Evolutionary conservation across 306 rosid genomes (phyloP).

Genomic region (Elaeagnus macrophylla): DNA sequence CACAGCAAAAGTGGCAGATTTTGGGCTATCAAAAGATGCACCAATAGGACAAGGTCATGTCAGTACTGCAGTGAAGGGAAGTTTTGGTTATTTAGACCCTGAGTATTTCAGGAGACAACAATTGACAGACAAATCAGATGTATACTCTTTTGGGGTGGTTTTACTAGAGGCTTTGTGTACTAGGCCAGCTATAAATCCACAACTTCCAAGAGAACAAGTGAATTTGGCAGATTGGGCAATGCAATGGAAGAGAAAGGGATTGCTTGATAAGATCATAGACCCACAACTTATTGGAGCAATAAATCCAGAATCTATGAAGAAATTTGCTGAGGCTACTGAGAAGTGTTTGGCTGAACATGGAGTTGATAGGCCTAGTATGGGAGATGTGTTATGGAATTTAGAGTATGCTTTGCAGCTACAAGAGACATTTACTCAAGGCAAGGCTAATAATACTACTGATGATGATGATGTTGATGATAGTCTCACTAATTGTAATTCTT

Average conservation of each 20-base stretch:
- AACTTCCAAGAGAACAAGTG: slow-evolving; percentile 50
- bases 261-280: slow-evolving; percentile 39
- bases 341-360: too few species aligned
- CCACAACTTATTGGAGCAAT: slow-evolving; percentile 28
- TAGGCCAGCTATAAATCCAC: slow-evolving; percentile 42
- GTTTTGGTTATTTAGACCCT: slow-evolving; percentile 88
- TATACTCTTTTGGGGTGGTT: slow-evolving; percentile 86
- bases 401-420: too few species aligned
- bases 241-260: slow-evolving; percentile 38
- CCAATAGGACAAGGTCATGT: slow-evolving; percentile 62
- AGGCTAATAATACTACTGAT: too few species aligned
- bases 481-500: too few species aligned
- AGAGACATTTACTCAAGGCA: too few species aligned
- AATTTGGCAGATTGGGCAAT: slow-evolving; percentile 68
- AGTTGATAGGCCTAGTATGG: too few species aligned
- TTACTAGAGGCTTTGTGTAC: slow-evolving; percentile 63
- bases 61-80: slow-evolving; percentile 89
- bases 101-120: slow-evolving; percentile 67
- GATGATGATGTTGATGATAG: too few species aligned
- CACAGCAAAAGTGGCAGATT: slow-evolving; percentile 71
- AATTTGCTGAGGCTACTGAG: too few species aligned
- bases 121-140: slow-evolving; percentile 69
- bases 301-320: slow-evolving; percentile 32
- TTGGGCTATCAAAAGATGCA: slow-evolving; percentile 64
- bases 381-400: too few species aligned